Conservation (phyloP, 2,329 filamentous ascomycete genomes). For the Ascocoryne sarcoides region DNA sequence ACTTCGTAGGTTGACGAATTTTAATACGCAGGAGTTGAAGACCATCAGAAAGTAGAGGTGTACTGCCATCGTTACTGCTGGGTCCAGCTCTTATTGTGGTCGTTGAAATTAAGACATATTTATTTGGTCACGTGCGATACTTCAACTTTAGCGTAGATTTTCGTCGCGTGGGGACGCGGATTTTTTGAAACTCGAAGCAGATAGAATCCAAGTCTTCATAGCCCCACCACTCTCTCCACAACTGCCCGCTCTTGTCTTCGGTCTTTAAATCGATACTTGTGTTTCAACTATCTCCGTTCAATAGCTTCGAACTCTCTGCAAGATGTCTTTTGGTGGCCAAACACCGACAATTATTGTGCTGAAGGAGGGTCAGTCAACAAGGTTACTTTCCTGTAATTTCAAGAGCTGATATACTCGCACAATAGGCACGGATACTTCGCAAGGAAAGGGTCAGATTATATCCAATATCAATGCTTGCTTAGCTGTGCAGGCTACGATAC, state of each 20-base stretch:
- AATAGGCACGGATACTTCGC: slow-evolving; percentile 89
- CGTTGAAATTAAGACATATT: too few species aligned
- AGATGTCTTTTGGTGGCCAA: slow-evolving; percentile 94
- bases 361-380: slow-evolving; percentile 69
- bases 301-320: neutral
- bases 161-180: neutral
- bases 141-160: neutral
- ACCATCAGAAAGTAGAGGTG: too few species aligned
- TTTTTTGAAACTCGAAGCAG: neutral
- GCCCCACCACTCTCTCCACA: neutral
- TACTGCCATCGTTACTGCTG: too few species aligned
- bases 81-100: too few species aligned
- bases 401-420: slow-evolving; percentile 8
- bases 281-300: neutral
- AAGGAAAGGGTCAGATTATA: slow-evolving; percentile 92
- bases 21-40: too few species aligned
- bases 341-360: slow-evolving; percentile 97
- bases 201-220: neutral
- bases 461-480: slow-evolving; percentile 98
- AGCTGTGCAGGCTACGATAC: slow-evolving; percentile 91
- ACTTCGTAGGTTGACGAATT: too few species aligned
- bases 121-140: neutral
- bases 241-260: neutral
- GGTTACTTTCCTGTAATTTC: neutral
- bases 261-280: neutral